Base-by-base conservation (phyloP, 768 basidiomycete species). In the Boletus huronensis region DNA sequence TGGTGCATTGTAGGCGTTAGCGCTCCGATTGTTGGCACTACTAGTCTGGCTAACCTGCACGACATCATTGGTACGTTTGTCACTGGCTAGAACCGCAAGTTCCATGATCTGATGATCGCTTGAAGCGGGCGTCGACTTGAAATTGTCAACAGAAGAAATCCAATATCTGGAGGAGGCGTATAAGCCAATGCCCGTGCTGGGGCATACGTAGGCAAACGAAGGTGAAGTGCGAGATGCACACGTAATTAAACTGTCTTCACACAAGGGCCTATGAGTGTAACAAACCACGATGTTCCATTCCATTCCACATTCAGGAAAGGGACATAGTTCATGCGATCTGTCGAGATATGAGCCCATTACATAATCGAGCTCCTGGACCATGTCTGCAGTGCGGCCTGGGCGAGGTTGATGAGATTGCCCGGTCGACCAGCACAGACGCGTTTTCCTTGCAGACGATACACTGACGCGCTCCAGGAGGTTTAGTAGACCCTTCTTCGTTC, bases 141-240 rank as follows among this genome's bases (percentile, higher is more conserved):
- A 74, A 41, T 68, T 84, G 54, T 75, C 75, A 0, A 65, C 66
- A 16, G 82, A 82, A 25, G 83, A 84, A 56, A 68, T 78, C 35
- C 69, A 74, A 52, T 73, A 70, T 42, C 69, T 84, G 45, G 74
- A 75, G 44, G 75, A 78, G 58, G 66, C 69, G 1, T 83, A 83
- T 64, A 55, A 52, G 41, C 73, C 81, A 6, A 70, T 70, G 56
- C 39, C 67, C 11, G 67, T 79, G 23, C 57, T 77, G 6, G 77
- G 79, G n/a, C 75, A 77, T 38, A 39, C 53, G 17, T 69, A 59
- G 54, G 31, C 23, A 32, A 17, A n/a, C 39, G 19, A 31, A 45
- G 21, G 32, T 47, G 16, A 14, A 23, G 16, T 16, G 45, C 21
- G 21, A 23, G 21, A 6, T 16, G 13, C 6, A 43, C 39, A 19